Conservation (phyloP, 2,329 filamentous ascomycete genomes). For the Talaromyces sp. region DNA sequence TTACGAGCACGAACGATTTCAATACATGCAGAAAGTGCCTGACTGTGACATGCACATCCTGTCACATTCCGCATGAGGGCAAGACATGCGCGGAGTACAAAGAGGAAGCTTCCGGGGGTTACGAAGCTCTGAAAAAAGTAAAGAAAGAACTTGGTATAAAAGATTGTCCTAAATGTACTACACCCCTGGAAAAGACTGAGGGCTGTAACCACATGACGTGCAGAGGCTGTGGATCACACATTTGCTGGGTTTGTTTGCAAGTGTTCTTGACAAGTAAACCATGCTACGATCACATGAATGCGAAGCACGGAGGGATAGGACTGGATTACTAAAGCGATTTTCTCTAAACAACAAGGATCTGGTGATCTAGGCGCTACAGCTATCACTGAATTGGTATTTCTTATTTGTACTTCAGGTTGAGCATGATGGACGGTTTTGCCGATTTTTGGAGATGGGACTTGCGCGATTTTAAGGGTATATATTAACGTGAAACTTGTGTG, state of each 20-base stretch:
- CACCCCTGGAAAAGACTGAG: slow-evolving; percentile 23
- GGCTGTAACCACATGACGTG: slow-evolving; percentile 23
- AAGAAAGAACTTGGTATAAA: slow-evolving; percentile 22
- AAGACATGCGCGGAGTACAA: slow-evolving; percentile 27
- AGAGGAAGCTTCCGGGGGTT: slow-evolving; percentile 22
- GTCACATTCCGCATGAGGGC: slow-evolving; percentile 22
- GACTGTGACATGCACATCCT: slow-evolving; percentile 23
- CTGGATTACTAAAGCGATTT: neutral
- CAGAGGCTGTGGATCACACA: slow-evolving; percentile 21
- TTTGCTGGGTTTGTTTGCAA: slow-evolving; percentile 26
- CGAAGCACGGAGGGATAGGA: slow-evolving; percentile 1
- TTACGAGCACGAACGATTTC: slow-evolving; percentile 11
- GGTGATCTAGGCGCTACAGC: too few species aligned
- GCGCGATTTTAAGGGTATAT: too few species aligned
- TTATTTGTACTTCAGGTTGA: too few species aligned
- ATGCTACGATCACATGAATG: slow-evolving; percentile 27
- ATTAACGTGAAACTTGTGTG: too few species aligned
- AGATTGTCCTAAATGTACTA: slow-evolving; percentile 27
- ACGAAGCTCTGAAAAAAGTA: slow-evolving; percentile 19
- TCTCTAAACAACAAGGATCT: neutral
- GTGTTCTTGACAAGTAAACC: slow-evolving; percentile 14
- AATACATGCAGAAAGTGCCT: slow-evolving; percentile 36
- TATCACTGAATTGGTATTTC: too few species aligned
- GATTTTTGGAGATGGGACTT: too few species aligned
- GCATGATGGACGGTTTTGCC: too few species aligned